Evolutionary conservation across 305 asterid genomes (phyloP).

Genomic region (Rubia occidens): DNA sequence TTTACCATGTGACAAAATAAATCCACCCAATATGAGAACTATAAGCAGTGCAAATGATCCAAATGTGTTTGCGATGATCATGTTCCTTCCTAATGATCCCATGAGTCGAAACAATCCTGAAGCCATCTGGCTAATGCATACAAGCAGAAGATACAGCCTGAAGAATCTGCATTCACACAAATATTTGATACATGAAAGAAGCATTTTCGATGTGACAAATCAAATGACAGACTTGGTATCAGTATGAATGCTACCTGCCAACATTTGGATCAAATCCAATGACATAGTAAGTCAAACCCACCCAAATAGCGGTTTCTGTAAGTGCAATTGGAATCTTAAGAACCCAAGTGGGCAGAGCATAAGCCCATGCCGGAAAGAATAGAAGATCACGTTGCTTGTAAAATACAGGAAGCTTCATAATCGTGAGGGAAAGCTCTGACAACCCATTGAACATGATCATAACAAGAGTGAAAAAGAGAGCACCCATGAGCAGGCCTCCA

Average conservation of each 20-base stretch:
- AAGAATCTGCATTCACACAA: constrained; percentile 21
- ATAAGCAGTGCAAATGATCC: constrained; percentile 20
- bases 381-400: constrained; percentile 17
- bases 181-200: not conserved
- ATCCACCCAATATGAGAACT: constrained; percentile 19
- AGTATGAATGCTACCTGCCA: constrained; percentile 32
- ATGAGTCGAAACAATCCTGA: constrained; percentile 23
- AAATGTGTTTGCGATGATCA: constrained; percentile 27
- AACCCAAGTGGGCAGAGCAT: constrained; percentile 33
- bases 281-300: constrained; percentile 44
- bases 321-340: constrained; percentile 43
- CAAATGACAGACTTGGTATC: not conserved
- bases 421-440: constrained; percentile 50
- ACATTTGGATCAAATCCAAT: constrained; percentile 51
- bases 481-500: constrained; percentile 45
- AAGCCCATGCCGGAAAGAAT: constrained; percentile 9
- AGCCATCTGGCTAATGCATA: constrained; percentile 19
- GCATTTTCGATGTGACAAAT: not conserved
- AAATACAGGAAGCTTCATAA: constrained; percentile 59
- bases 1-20: constrained; percentile 20
- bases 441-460: constrained; percentile 50
- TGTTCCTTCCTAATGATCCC: constrained; percentile 22
- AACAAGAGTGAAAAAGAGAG: constrained; percentile 37
- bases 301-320: constrained; percentile 39
- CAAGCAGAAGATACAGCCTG: constrained; percentile 20